A percentile compares a stretch with the other conserved stretches of the same genome.
Conservation (phyloP, 225 moss, liverwort and hornwort genomes). For the Thuidium tamariscinum region DNA sequence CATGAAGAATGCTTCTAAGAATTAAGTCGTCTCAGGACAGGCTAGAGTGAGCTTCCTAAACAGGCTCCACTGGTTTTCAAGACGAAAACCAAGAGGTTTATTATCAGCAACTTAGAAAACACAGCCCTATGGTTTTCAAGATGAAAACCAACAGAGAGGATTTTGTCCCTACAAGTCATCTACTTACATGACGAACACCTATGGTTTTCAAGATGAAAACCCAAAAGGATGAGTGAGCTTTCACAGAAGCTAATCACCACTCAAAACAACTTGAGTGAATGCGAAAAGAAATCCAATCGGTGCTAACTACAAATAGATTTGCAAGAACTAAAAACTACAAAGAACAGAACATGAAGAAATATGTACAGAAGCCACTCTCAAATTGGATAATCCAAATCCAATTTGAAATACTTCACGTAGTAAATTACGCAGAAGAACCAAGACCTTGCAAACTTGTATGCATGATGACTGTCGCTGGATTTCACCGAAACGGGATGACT, state of each 20-base stretch:
- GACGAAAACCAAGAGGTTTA: not conserved
- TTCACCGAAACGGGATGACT: conserved; percentile 25
- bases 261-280: conserved; percentile 1
- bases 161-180: not conserved
- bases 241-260: not conserved
- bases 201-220: conserved; percentile 25
- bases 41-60: not conserved
- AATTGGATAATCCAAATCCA: not conserved
- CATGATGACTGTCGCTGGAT: not conserved
- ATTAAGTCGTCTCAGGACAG: not conserved
- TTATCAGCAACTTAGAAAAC: not conserved
- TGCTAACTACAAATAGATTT: not conserved
- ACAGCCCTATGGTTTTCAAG: conserved; percentile 1
- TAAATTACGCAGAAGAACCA: not conserved
- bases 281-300: not conserved
- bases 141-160: not conserved
- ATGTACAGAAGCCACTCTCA: not conserved
- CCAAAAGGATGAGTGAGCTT: not conserved
- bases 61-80: not conserved
- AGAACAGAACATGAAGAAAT: not conserved
- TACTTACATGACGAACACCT: not conserved
- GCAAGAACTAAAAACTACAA: not conserved
- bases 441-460: not conserved
- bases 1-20: not conserved
- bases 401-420: not conserved